Evolutionary conservation across 345 rosid species (phyloP), one percentile per base, ranked within the genome.

Genomic region (Brassica incana): DNA sequence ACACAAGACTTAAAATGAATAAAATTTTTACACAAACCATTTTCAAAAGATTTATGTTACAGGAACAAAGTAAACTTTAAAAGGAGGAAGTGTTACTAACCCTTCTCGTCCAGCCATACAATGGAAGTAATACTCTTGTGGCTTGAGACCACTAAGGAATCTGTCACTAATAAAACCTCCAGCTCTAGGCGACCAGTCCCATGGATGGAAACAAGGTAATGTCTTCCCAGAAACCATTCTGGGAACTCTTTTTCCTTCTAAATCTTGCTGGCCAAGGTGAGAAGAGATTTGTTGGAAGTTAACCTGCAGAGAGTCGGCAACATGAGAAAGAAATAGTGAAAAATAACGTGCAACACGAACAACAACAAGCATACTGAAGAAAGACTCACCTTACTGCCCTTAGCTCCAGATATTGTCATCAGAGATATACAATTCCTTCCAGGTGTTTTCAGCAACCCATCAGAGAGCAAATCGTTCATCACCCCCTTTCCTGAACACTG

Each of bases 81-180:
- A 43, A 43, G 9, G 50, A 43, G 4, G 50, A 10, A 43, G 50
- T 0, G 50, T 12, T 48, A 48, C 59, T 86, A 88, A 95, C 99
- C 99, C 99, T 85, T 95, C 98, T 77, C 98, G 93, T 62, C 99
- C 99, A 79, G 99, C 97, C 99, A 95, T 95, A 86, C 99, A 95
- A 81, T 95, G 99, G 80, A 93, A 95, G 82, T 92, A 95, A 84
- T 95, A 95, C 80, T 95, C 99, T 87, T 95, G 99, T 11, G 98
- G 99, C 18, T 96, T 98, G 84, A 95, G 98, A 71, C 99, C 99
- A 59, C 93, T 87, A 67, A 95, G 97, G 79, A 95, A 95, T 69
- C 99, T 95, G 75, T 95, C 99, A 74, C 88, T 87, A 71, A 95
- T 91, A 80, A 89, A 95, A 58, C 99, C 99, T 15, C 99, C 99